phyloP scores from a whole-genome alignment of 768 basidiomycete species.

The Thelephora aurantiotincta region DNA sequence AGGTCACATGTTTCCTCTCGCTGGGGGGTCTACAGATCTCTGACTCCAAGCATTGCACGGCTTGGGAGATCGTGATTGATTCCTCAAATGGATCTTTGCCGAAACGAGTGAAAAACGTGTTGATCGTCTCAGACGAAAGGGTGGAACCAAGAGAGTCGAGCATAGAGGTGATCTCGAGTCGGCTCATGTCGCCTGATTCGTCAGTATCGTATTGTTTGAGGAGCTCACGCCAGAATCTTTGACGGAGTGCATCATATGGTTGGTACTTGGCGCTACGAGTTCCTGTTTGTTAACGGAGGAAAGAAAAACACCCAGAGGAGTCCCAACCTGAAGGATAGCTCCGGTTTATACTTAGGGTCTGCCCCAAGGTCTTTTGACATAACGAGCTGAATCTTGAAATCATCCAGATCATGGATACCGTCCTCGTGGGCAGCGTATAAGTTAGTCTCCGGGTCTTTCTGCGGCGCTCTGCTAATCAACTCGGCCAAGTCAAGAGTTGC shows the following conservation, averaged over 20 bases:
- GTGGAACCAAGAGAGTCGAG: constrained; percentile 96
- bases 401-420: constrained; percentile 33
- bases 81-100: constrained; percentile 50
- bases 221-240: constrained; percentile 84
- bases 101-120: constrained; percentile 65
- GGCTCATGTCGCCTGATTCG: constrained; percentile 59
- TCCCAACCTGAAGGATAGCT: constrained; percentile 48
- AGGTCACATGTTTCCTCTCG: constrained; percentile 56
- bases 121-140: constrained; percentile 62
- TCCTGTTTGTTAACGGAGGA: constrained; percentile 5
- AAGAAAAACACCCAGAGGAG: not conserved
- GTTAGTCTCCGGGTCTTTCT: constrained; percentile 37
- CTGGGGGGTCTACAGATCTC: constrained; percentile 62
- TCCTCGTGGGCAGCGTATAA: constrained; percentile 22
- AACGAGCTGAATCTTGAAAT: constrained; percentile 50
- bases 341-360: constrained; percentile 62
- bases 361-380: constrained; percentile 51
- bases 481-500: constrained; percentile 56
- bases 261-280: constrained; percentile 75
- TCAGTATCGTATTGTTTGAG: constrained; percentile 85
- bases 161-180: constrained; percentile 85
- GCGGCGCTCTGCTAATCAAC: constrained; percentile 34
- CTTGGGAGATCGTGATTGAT: constrained; percentile 67
- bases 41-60: constrained; percentile 72
- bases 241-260: constrained; percentile 83